Conservation (phyloP, 164 flowering plant species). For the Brasenia schreberi region DNA sequence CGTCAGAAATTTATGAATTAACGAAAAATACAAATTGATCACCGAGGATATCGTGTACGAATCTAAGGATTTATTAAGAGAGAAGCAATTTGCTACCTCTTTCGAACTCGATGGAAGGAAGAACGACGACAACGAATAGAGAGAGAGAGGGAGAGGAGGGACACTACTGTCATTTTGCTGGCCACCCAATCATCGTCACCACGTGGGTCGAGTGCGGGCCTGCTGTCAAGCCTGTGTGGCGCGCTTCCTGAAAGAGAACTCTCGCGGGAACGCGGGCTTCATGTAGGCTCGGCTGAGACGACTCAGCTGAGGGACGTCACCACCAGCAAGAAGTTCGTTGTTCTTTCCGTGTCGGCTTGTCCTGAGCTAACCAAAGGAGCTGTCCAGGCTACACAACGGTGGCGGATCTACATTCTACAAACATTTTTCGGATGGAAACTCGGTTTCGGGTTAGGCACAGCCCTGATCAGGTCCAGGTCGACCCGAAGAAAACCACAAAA, state of each 20-base stretch:
- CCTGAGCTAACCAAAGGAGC: too few species aligned
- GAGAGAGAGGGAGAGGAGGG: background rate
- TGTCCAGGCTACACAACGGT: too few species aligned
- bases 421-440: too few species aligned
- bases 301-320: too few species aligned
- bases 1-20: too few species aligned
- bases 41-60: background rate
- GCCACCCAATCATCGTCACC: background rate
- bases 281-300: background rate
- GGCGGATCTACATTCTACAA: too few species aligned
- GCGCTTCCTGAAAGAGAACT: background rate
- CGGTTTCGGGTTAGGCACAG: too few species aligned
- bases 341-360: too few species aligned
- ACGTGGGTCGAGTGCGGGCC: background rate
- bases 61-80: background rate
- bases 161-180: background rate
- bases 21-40: background rate
- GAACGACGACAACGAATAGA: background rate
- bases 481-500: too few species aligned
- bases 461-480: too few species aligned
- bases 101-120: too few species aligned
- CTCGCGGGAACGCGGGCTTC: background rate
- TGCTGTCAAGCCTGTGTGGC: background rate
- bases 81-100: background rate
- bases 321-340: too few species aligned